Conservation (phyloP, 306 rosid species). For the Potentilla sterilis region DNA sequence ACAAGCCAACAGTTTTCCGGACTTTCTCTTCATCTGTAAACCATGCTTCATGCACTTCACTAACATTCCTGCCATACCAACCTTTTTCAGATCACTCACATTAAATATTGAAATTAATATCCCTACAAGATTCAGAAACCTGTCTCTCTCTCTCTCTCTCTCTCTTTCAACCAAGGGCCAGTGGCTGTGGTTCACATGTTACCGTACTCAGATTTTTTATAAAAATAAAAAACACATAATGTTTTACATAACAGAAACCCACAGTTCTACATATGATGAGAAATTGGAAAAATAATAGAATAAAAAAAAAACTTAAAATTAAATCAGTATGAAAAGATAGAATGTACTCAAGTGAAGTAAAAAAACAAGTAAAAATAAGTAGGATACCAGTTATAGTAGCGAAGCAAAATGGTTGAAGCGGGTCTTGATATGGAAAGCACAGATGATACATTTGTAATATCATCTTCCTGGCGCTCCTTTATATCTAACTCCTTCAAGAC, state of each 20-base stretch:
- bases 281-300: too few relatives aligned
- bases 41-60: constrained; percentile 65
- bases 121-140: not conserved
- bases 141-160: not conserved
- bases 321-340: not conserved
- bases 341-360: not conserved
- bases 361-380: not conserved
- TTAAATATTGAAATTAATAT: not conserved
- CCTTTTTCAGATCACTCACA: not conserved
- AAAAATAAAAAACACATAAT: not conserved
- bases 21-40: constrained; percentile 63
- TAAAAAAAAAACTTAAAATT: too few relatives aligned
- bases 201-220: not conserved
- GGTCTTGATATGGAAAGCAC: constrained; percentile 56
- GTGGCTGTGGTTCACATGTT: not conserved
- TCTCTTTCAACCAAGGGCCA: not conserved
- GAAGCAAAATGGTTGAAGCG: constrained; percentile 56
- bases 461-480: constrained; percentile 58
- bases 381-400: constrained; percentile 55
- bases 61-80: constrained; percentile 42
- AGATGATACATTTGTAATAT: constrained; percentile 43
- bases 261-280: not conserved
- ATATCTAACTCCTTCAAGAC: constrained; percentile 62
- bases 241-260: not conserved
- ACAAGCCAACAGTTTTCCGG: constrained; percentile 48